A percentile compares a stretch with the other conserved stretches of the same genome.
These are phyloP conservation scores for Kondoa subrosea DNA, from an alignment of 768 basidiomycete genomes.

Conservation along the genomic window DNA sequence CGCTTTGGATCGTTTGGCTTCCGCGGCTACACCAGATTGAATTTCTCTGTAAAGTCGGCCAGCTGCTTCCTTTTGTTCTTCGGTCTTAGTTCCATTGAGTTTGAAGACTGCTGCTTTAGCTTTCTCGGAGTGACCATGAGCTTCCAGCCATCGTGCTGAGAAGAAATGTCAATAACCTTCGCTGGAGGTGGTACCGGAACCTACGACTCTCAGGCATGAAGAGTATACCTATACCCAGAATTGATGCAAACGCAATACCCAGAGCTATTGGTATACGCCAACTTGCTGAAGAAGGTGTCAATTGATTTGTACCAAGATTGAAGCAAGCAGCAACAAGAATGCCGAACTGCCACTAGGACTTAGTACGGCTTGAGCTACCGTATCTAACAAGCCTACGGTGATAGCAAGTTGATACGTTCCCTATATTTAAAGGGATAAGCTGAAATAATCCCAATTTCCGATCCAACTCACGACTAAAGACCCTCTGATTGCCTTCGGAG, in stretches of 20 bases:
- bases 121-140: conserved; percentile 38
- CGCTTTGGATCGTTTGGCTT: conserved; percentile 35
- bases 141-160: conserved; percentile 48
- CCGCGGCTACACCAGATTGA: conserved; percentile 39
- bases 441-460: too few species aligned
- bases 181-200: neutral
- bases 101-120: conserved; percentile 36
- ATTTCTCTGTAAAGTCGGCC: conserved; percentile 40
- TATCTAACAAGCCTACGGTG: conserved; percentile 52
- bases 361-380: neutral
- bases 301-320: conserved; percentile 47
- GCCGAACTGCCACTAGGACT: neutral
- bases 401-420: conserved; percentile 41
- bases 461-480: conserved; percentile 46
- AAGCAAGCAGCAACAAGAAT: conserved; percentile 41
- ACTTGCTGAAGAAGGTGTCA: conserved; percentile 35
- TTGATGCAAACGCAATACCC: conserved; percentile 46
- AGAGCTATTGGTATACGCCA: conserved; percentile 52
- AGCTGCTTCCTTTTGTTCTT: conserved; percentile 24
- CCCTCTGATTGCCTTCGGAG: conserved; percentile 54
- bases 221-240: conserved; percentile 48
- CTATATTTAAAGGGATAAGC: too few species aligned
- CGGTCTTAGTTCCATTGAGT: conserved; percentile 18
- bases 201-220: conserved; percentile 46
- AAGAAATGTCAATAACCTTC: neutral